Evolutionary conservation across 2,329 filamentous ascomycete genomes (phyloP), one percentile per base, ranked within the genome.

Genomic region (Ustulina deusta): DNA sequence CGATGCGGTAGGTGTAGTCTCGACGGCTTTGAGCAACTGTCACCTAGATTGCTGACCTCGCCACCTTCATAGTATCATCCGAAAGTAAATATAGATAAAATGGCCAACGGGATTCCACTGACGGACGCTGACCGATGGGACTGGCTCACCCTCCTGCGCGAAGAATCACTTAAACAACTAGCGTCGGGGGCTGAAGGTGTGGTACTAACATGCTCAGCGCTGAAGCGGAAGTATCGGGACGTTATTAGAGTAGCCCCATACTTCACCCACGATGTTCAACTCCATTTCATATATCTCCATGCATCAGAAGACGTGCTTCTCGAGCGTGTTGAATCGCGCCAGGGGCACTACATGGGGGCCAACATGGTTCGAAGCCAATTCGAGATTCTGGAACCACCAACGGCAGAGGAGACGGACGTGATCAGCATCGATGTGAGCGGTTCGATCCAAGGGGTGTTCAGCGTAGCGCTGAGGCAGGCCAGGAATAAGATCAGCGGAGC

Each of bases 151-250:
- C 85, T 85, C 13, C 86, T 96, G 15, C 91, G 93, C 70, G 87
- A 93, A 71, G 90, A 90, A 75, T 88, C 89, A 6, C 83, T 90
- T 63, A 80, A 81, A 61, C 83, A 83, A 58, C 83, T 91, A 67
- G 81, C 83, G 63, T 80, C 79, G 56, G 89, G 89, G 42, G 85
- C 87, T 20, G 82, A 86, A 34, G 91, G 93, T 56, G 96, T 97
- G n/a, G 93, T 99, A 57, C 87, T 99, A 68, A 97, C 96, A 61
- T 99, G 96, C 86, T 97, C 93, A 13, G 96, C 95, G 1, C 87
- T 99, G 61, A 98, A 98, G 86, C 92, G 93, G 79, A 97, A 97
- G 82, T 99, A 99, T 84, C 91, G 96, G 74, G 96, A 99, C 75
- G 92, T 95, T 70, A 93, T 96, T 78, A 89, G 93, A 36, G 90